These are phyloP conservation scores for Thermothielavioides terrestris DNA, from an alignment of 495 filamentous ascomycete genomes.

Conservation along the genomic window DNA sequence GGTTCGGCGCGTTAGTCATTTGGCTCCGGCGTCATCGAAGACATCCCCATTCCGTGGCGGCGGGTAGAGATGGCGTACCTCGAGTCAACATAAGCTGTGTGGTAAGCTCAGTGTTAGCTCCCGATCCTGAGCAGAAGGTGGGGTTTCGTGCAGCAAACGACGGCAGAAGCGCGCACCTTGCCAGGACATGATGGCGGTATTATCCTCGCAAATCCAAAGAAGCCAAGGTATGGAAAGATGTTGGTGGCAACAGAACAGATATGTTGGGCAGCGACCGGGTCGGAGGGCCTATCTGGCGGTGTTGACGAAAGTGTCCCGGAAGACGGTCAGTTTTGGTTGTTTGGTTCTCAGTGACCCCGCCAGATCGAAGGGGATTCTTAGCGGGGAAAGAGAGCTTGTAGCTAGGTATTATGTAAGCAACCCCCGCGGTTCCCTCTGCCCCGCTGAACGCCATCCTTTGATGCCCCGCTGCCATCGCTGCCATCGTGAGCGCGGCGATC, in stretches of 20 bases:
- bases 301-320: slow-evolving; percentile 7
- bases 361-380: slow-evolving; percentile 6
- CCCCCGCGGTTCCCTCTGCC: too few relatives aligned
- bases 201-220: slow-evolving; percentile 1
- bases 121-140: slow-evolving; percentile 23
- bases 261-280: not conserved
- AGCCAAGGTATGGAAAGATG: not conserved
- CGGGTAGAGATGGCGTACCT: slow-evolving; percentile 28
- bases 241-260: not conserved
- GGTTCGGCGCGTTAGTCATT: not conserved
- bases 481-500: too few relatives aligned
- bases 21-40: not conserved
- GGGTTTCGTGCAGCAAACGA: slow-evolving; percentile 20
- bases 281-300: slow-evolving; percentile 4
- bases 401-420: slow-evolving; percentile 11
- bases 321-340: slow-evolving; percentile 10
- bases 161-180: slow-evolving; percentile 36
- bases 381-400: not conserved
- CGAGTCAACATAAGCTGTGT: slow-evolving; percentile 41
- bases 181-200: slow-evolving; percentile 46
- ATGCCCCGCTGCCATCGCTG: too few relatives aligned
- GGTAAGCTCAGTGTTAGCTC: slow-evolving; percentile 27
- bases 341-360: slow-evolving; percentile 12
- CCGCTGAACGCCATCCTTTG: too few relatives aligned
- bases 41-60: too few relatives aligned